A percentile compares a stretch with the other conserved stretches of the same genome.
These are phyloP conservation scores for Onygena corvina DNA, from an alignment of 2,329 filamentous ascomycete genomes.

Conservation along the genomic window DNA sequence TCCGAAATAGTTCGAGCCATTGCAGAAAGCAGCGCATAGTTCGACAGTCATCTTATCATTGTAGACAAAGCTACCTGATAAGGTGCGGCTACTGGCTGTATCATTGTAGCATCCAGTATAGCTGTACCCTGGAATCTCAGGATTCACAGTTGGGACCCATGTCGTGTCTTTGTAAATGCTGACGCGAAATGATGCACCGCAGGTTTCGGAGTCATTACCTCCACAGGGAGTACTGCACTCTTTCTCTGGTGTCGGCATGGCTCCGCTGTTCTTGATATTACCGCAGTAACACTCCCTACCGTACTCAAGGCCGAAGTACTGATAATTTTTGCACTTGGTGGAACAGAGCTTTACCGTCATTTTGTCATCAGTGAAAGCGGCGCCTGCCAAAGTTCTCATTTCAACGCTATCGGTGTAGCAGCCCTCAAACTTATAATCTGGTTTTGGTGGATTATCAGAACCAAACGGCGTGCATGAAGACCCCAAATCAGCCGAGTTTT, in stretches of 20 bases:
- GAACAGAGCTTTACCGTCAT: constrained; percentile 10
- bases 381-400: constrained; percentile 9
- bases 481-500: constrained; percentile 10
- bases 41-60: constrained; percentile 11
- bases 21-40: constrained; percentile 10
- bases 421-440: constrained; percentile 9
- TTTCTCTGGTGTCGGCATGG: neutral
- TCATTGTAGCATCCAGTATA: constrained; percentile 13
- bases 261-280: neutral
- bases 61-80: constrained; percentile 10
- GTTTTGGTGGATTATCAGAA: neutral
- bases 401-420: constrained; percentile 12
- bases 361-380: constrained; percentile 2
- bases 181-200: constrained; percentile 10
- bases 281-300: constrained; percentile 13
- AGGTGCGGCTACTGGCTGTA: constrained; percentile 7
- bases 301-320: constrained; percentile 14
- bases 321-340: constrained; percentile 8
- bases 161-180: constrained; percentile 12
- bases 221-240: constrained; percentile 11
- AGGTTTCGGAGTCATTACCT: constrained; percentile 10
- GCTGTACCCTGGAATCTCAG: constrained; percentile 10
- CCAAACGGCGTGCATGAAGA: constrained; percentile 9
- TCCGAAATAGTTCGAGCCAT: constrained; percentile 10
- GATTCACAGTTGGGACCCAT: constrained; percentile 11